Percentiles rank a stretch among this genome's conserved stretches.
These are phyloP conservation scores for Neobulgaria alba DNA, from an alignment of 2,329 filamentous ascomycete species.

Conservation along the genomic window DNA sequence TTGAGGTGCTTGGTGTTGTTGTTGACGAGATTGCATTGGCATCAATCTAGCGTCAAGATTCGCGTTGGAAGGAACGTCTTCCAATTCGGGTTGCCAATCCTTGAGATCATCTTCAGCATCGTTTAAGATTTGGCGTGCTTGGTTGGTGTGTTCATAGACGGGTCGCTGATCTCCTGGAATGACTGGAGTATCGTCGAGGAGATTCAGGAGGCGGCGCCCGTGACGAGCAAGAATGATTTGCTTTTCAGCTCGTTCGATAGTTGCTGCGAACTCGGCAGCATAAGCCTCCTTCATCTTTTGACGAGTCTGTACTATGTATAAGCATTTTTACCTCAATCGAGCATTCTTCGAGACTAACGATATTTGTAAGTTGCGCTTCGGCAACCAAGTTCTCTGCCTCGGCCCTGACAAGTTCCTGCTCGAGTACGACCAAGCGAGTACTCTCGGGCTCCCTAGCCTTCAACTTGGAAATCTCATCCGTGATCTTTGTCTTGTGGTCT, in stretches of 20 bases:
- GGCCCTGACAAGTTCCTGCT: conserved; percentile 92
- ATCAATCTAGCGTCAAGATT: conserved; percentile 15
- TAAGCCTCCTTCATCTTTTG: conserved; percentile 96
- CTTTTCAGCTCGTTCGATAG: conserved; percentile 94
- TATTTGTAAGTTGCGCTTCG: conserved; percentile 91
- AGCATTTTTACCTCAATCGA: conserved; percentile 1
- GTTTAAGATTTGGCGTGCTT: conserved; percentile 78
- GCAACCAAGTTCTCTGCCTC: conserved; percentile 95
- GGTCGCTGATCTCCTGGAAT: conserved; percentile 73
- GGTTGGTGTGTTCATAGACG: conserved; percentile 55
- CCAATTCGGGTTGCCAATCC: conserved; percentile 48
- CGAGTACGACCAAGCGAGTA: conserved; percentile 70
- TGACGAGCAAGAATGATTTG: conserved; percentile 91
- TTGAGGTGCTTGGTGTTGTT: conserved; percentile 5
- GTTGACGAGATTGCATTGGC: neutral
- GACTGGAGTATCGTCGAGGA: conserved; percentile 83
- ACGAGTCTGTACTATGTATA: conserved; percentile 56
- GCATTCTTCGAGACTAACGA: conserved; percentile 48
- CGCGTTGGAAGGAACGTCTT: conserved; percentile 22
- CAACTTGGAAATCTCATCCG: conserved; percentile 84
- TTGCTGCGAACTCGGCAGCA: conserved; percentile 76
- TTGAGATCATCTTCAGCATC: conserved; percentile 86
- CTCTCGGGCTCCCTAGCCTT: conserved; percentile 90
- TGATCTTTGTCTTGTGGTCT: conserved; percentile 78
- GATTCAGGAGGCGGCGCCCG: conserved; percentile 71